phyloP scores from a whole-genome alignment of 352 stramenopile species.

The Phytophthora agathidicida region DNA sequence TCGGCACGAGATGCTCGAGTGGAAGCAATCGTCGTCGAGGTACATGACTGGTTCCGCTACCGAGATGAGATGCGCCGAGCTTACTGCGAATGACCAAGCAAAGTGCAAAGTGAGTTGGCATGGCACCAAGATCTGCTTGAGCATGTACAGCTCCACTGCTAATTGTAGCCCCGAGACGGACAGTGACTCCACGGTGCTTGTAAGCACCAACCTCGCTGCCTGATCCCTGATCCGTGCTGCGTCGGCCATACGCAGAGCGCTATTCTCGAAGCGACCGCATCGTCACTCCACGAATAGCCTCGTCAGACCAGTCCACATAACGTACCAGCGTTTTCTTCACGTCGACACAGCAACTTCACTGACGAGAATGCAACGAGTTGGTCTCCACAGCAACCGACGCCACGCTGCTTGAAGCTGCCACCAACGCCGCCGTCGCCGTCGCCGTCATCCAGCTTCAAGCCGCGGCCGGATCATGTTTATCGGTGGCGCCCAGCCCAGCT shows the following conservation, averaged over 20 bases:
- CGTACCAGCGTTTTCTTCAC: constrained; percentile 7
- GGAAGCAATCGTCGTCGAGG: constrained; percentile 40
- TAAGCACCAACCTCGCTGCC: constrained; percentile 21
- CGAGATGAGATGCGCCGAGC: too few relatives aligned
- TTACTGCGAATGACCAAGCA: constrained; percentile 1
- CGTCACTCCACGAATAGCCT: constrained; percentile 3
- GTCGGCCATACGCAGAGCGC: neutral
- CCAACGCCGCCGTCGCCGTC: neutral
- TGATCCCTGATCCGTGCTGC: constrained; percentile 20
- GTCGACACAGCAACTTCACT: too few relatives aligned
- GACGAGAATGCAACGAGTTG: too few relatives aligned
- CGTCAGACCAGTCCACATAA: constrained; percentile 1
- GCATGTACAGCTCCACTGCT: neutral
- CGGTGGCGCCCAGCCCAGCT: neutral
- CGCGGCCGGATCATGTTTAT: neutral
- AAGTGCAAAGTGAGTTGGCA: constrained; percentile 17
- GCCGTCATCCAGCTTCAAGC: neutral
- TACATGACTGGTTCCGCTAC: constrained; percentile 20
- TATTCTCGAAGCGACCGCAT: constrained; percentile 1
- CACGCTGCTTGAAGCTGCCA: neutral
- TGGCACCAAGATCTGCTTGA: neutral
- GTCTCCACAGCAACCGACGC: too few relatives aligned
- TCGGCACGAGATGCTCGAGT: constrained; percentile 64
- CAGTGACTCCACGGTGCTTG: neutral
- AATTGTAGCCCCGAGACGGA: constrained; percentile 12